These are phyloP conservation scores for Bothia castanella DNA, from an alignment of 1,284 basidiomycete species.

Conservation along the genomic window DNA sequence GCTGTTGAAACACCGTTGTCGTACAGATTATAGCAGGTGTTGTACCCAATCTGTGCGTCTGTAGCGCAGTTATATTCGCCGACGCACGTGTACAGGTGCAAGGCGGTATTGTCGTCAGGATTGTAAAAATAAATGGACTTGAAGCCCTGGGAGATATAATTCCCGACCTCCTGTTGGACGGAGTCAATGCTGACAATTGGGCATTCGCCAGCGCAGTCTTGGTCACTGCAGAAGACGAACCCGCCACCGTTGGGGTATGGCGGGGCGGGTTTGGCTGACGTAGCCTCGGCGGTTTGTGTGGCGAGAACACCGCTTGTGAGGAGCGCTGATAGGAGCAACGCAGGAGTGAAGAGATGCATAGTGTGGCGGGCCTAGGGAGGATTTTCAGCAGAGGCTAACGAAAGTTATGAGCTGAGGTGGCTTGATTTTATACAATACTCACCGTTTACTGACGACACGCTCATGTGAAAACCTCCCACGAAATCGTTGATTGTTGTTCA, in stretches of 20 bases:
- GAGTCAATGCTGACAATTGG: no score
- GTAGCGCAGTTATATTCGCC: no score
- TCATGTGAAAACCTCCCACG: not conserved
- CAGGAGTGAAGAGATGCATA: not conserved
- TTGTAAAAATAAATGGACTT: slow-evolving; percentile 4
- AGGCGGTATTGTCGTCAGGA: not conserved
- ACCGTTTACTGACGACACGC: no score
- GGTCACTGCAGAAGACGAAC: slow-evolving; percentile 7
- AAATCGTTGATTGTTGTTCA: not conserved
- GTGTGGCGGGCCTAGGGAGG: not conserved
- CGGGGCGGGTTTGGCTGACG: no score
- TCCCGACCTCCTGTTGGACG: no score
- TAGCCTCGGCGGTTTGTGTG: not conserved
- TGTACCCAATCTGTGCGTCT: not conserved
- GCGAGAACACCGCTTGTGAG: not conserved
- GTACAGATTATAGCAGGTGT: slow-evolving; percentile 11
- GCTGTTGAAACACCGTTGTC: not conserved
- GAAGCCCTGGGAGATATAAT: no score
- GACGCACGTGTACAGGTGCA: slow-evolving; percentile 2
- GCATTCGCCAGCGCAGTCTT: not conserved
- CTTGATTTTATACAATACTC: not conserved
- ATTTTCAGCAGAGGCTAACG: not conserved
- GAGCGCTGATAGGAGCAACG: not conserved
- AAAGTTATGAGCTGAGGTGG: no score
- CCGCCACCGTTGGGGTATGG: not conserved